These are phyloP conservation scores for Coccomyxa sp. DNA, from an alignment of 139 green algal species.

Conservation along the genomic window DNA sequence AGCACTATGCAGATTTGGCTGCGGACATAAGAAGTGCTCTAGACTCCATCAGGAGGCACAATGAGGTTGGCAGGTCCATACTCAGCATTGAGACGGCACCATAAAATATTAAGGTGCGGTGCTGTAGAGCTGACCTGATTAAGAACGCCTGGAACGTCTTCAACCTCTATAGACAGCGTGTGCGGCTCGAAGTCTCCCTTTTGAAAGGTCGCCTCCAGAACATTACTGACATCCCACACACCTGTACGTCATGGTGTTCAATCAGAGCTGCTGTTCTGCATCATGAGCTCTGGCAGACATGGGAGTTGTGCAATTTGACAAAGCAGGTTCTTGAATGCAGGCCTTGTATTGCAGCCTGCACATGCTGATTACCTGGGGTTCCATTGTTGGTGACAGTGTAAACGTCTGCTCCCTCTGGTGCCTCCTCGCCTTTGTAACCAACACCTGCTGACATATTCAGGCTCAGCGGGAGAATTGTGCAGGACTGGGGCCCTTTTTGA, in stretches of 20 bases:
- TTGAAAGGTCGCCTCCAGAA: slow-evolving; percentile 55
- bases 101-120: too few species aligned
- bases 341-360: background rate
- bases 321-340: too few species aligned
- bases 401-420: background rate
- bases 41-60: background rate
- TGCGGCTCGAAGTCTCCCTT: slow-evolving; percentile 51
- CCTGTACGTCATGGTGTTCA: slow-evolving; percentile 17
- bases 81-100: too few species aligned
- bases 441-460: too few species aligned
- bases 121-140: slow-evolving; percentile 79
- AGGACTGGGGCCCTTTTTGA: background rate
- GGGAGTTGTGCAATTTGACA: too few species aligned
- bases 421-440: background rate
- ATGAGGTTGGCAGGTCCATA: too few species aligned
- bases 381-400: background rate
- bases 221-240: slow-evolving; percentile 61
- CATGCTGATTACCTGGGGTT: background rate
- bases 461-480: too few species aligned
- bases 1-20: too few species aligned
- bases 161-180: slow-evolving; percentile 87
- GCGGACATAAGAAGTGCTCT: background rate
- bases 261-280: too few species aligned
- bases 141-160: slow-evolving; percentile 88
- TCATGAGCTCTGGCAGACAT: too few species aligned